Conservation (phyloP, 208 protist species). For the Tritrichomonas musculus region DNA sequence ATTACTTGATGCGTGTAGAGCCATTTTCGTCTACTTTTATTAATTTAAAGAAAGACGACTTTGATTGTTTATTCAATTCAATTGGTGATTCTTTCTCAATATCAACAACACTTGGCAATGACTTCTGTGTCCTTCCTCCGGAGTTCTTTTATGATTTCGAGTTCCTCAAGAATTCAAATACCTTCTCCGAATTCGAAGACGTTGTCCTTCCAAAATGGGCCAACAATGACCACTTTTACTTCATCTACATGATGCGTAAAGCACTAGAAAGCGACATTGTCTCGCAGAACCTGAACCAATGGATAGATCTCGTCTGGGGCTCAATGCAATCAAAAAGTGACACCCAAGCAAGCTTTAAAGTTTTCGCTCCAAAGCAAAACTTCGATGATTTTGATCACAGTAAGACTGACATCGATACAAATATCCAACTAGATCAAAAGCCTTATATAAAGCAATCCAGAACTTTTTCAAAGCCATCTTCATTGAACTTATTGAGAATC, state of each 20-base stretch:
- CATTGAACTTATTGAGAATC: not conserved
- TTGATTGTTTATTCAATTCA: not conserved
- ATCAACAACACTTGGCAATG: not conserved
- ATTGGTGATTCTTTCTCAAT: not conserved
- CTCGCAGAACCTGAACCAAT: not conserved
- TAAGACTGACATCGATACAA: too few relatives aligned
- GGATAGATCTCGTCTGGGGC: conserved; percentile 13
- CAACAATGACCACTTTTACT: conserved; percentile 18
- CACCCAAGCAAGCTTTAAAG: not conserved
- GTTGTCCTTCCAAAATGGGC: not conserved
- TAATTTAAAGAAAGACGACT: not conserved
- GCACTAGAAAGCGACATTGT: conserved; percentile 12
- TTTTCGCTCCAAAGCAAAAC: not conserved
- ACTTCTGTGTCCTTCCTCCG: conserved; percentile 49
- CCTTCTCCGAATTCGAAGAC: conserved; percentile 29
- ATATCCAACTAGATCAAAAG: too few relatives aligned
- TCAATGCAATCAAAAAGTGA: not conserved
- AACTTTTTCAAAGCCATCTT: not conserved
- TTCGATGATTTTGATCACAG: not conserved
- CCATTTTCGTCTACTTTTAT: not conserved
- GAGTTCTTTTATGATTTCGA: conserved; percentile 60
- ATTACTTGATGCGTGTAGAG: not conserved
- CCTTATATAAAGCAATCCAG: too few relatives aligned
- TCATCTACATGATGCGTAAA: conserved; percentile 17
- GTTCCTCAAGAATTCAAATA: conserved; percentile 52